A percentile compares a stretch with the other conserved stretches of the same genome.
Evolutionary conservation across 805 yeast genomes (phyloP).

Genomic region (Candida ovalis): DNA sequence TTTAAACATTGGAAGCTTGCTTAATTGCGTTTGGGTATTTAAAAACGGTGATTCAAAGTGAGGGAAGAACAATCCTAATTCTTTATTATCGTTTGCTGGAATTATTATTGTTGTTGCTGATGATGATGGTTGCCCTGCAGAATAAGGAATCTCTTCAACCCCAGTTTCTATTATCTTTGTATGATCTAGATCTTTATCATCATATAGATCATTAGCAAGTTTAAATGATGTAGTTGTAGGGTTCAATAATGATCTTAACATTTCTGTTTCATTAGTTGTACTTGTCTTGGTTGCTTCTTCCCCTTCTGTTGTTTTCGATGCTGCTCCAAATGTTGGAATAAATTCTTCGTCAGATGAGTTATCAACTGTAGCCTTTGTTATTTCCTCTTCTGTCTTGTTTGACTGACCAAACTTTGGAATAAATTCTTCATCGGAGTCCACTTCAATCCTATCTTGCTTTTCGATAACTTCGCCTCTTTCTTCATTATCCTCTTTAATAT

Average conservation of each 20-base stretch:
- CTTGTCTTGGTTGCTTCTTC: slow-evolving; percentile 28
- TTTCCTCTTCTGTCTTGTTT: neutral
- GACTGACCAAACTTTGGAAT: neutral
- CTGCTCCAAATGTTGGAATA: slow-evolving; percentile 49
- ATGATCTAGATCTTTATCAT: slow-evolving; percentile 46
- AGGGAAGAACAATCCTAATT: slow-evolving; percentile 67
- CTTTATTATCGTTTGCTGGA: slow-evolving; percentile 18
- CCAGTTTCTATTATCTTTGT: slow-evolving; percentile 22
- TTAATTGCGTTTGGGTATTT: slow-evolving; percentile 77
- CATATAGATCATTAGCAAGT: slow-evolving; percentile 33
- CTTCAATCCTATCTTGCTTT: neutral
- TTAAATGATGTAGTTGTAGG: slow-evolving; percentile 38
- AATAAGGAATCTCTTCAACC: neutral
- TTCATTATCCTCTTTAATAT: neutral
- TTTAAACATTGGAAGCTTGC: slow-evolving; percentile 44
- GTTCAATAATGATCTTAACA: slow-evolving; percentile 57
- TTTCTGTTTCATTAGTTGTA: slow-evolving; percentile 52
- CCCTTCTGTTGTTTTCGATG: slow-evolving; percentile 10
- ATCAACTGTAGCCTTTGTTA: too few species aligned
- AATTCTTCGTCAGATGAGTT: slow-evolving; percentile 26
- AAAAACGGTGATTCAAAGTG: slow-evolving; percentile 86
- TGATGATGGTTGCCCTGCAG: neutral
- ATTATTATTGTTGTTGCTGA: slow-evolving; percentile 13
- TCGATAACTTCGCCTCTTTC: neutral
- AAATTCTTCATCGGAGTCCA: neutral